These are phyloP conservation scores for Vitis labrusca DNA, from an alignment of 164 flowering plant species.

Conservation along the genomic window DNA sequence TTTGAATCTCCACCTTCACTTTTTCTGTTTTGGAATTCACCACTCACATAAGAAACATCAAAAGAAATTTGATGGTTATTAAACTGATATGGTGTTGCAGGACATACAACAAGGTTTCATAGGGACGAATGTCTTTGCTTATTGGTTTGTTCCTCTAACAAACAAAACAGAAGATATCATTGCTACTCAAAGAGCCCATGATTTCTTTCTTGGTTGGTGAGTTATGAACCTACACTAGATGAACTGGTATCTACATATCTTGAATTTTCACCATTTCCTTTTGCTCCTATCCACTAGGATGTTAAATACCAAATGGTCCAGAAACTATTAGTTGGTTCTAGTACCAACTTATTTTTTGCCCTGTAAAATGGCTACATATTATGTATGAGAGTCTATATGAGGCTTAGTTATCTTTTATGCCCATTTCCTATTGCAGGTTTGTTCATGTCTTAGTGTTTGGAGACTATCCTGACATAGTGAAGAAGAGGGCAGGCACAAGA, in stretches of 20 bases:
- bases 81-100: conserved; percentile 2
- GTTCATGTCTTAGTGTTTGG: conserved; percentile 30
- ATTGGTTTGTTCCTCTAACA: conserved; percentile 14
- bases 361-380: no score
- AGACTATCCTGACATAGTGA: conserved; percentile 35
- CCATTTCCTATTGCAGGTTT: conserved; percentile 20
- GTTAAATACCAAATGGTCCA: no score
- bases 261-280: no score
- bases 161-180: conserved; percentile 16
- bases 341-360: no score
- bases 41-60: no score
- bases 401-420: no score
- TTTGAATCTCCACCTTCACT: no score
- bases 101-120: conserved; percentile 19
- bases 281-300: no score
- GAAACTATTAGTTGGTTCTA: not conserved
- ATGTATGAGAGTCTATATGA: no score
- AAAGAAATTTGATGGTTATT: no score
- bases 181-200: conserved; percentile 23
- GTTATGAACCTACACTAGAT: conserved; percentile 1
- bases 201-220: conserved; percentile 23
- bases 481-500: conserved; percentile 42
- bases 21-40: no score
- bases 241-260: no score
- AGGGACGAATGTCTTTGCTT: conserved; percentile 16